Percentiles rank a stretch among this genome's conserved stretches.
These are phyloP conservation scores for Penicillium flavigenum DNA, from an alignment of 495 filamentous ascomycete species.

Conservation along the genomic window DNA sequence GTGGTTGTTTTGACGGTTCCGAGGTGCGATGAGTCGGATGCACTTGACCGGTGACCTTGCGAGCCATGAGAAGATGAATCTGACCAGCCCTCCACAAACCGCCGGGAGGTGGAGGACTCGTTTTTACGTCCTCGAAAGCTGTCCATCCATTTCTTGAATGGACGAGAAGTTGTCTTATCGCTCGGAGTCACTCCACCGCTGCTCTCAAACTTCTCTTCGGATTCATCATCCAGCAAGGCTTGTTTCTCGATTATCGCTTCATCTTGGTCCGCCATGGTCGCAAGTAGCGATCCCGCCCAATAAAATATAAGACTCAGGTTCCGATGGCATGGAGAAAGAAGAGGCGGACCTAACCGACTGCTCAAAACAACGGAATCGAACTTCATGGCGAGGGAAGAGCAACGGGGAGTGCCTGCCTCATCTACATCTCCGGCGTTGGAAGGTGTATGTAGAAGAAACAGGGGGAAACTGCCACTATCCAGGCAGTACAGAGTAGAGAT, in stretches of 20 bases:
- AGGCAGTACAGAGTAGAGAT: conserved; percentile 3
- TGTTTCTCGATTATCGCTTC: conserved; percentile 5
- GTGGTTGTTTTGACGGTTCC: conserved; percentile 75
- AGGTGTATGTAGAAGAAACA: neutral
- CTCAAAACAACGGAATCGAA: conserved; percentile 2
- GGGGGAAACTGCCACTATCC: conserved; percentile 16
- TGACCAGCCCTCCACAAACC: conserved; percentile 46
- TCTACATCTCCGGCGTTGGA: conserved; percentile 3
- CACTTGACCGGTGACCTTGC: conserved; percentile 2
- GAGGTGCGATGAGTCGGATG: conserved; percentile 67
- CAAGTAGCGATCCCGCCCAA: conserved; percentile 7
- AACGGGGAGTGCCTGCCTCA: conserved; percentile 6
- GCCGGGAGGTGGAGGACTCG: conserved; percentile 24
- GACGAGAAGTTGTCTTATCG: conserved; percentile 20
- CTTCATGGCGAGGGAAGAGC: conserved; percentile 25
- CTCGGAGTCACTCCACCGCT: conserved; percentile 7
- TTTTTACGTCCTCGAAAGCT: conserved; percentile 48
- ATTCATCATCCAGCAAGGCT: conserved; percentile 13
- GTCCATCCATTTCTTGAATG: conserved; percentile 57
- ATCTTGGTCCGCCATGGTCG: conserved; percentile 18
- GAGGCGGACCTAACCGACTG: neutral
- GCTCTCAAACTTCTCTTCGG: conserved; percentile 9
- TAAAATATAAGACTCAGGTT: neutral
- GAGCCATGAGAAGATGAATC: conserved; percentile 31
- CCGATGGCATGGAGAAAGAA: conserved; percentile 16